A percentile compares a stretch with the other conserved stretches of the same genome.
Conservation (phyloP, 2,329 filamentous ascomycete genomes). For the Eutypa lata region DNA sequence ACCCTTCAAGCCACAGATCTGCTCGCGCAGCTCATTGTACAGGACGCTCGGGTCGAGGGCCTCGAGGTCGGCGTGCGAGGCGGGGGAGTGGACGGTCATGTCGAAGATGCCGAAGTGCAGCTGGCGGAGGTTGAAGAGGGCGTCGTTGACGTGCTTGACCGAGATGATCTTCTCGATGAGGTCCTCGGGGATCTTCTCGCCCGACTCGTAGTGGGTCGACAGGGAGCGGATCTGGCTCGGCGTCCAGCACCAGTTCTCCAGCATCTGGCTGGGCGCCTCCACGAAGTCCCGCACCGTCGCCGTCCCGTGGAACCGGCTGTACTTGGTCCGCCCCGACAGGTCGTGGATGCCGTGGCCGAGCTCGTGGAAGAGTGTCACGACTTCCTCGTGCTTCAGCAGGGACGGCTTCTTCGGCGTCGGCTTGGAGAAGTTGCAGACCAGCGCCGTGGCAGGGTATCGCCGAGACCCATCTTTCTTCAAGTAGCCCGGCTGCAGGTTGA, state of each 20-base stretch:
- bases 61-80: conserved; percentile 66
- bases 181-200: conserved; percentile 69
- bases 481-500: conserved; percentile 74
- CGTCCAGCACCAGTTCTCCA: conserved; percentile 75
- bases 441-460: conserved; percentile 72
- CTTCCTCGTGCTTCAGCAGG: conserved; percentile 78
- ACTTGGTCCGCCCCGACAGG: conserved; percentile 59
- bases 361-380: conserved; percentile 80
- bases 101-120: conserved; percentile 81
- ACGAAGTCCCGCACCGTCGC: conserved; percentile 66
- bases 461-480: conserved; percentile 64
- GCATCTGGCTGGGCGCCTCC: conserved; percentile 69
- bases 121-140: conserved; percentile 74
- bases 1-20: conserved; percentile 72
- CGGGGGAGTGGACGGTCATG: conserved; percentile 74
- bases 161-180: conserved; percentile 71
- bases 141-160: conserved; percentile 79
- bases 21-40: conserved; percentile 70
- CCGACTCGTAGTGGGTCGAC: conserved; percentile 70
- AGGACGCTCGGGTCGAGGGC: conserved; percentile 60
- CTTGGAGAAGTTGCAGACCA: conserved; percentile 86
- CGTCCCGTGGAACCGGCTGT: conserved; percentile 66
- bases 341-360: conserved; percentile 71
- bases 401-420: conserved; percentile 73
- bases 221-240: conserved; percentile 62